A percentile compares a stretch with the other conserved stretches of the same genome.
Evolutionary conservation across 169 alveolate species (phyloP).

Genomic region (Plasmodium coatneyi): DNA sequence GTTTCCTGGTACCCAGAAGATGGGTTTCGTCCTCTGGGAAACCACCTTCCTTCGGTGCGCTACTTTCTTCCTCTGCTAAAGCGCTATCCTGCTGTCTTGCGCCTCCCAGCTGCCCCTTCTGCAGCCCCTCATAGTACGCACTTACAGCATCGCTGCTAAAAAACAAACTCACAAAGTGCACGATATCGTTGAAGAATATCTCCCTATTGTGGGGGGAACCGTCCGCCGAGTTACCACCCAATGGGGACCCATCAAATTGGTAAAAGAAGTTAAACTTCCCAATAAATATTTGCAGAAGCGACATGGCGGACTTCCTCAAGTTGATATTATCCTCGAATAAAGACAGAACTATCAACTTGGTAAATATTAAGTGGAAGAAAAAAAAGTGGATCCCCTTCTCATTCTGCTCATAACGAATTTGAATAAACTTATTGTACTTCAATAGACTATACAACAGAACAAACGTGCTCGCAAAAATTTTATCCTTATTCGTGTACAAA

Average conservation of each 20-base stretch:
- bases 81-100: too few relatives aligned
- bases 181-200: not conserved
- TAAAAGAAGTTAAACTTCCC: conserved; percentile 66
- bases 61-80: too few relatives aligned
- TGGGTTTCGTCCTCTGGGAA: not conserved
- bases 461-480: conserved; percentile 42
- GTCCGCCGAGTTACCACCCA: not conserved
- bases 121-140: conserved; percentile 25
- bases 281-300: conserved; percentile 34
- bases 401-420: conserved; percentile 10
- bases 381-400: not conserved
- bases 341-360: conserved; percentile 39
- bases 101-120: not conserved
- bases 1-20: not conserved
- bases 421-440: conserved; percentile 35
- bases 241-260: not conserved
- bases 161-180: conserved; percentile 27
- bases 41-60: not conserved
- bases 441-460: conserved; percentile 61
- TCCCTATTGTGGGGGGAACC: not conserved
- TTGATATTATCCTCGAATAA: conserved; percentile 56
- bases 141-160: conserved; percentile 27
- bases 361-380: conserved; percentile 47
- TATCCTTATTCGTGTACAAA: conserved; percentile 27
- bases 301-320: conserved; percentile 67